A percentile compares a stretch with the other conserved stretches of the same genome.
Conservation (phyloP, 192 early-diverging fungal genomes). For the Backusella tarrabulga region DNA sequence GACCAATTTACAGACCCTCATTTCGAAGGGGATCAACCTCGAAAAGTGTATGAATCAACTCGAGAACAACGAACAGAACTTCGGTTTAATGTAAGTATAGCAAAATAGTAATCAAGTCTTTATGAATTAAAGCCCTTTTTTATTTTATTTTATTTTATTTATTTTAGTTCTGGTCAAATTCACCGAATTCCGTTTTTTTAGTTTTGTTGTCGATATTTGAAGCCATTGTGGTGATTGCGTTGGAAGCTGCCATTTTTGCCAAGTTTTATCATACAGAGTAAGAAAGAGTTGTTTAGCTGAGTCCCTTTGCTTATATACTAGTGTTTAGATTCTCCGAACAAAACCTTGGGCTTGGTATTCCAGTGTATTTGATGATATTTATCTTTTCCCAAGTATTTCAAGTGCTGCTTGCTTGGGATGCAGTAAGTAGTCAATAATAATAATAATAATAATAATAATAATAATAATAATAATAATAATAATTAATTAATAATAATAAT, state of each 20-base stretch:
- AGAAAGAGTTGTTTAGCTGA: not conserved
- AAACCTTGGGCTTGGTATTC: conserved; percentile 45
- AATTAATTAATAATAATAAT: conserved; percentile 16
- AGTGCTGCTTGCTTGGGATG: conserved; percentile 63
- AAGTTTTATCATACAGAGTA: conserved; percentile 45
- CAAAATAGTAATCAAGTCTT: not conserved
- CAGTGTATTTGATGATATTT: conserved; percentile 76
- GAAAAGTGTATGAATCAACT: conserved; percentile 1
- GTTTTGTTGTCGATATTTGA: conserved; percentile 46
- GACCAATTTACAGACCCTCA: not conserved
- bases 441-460: not conserved
- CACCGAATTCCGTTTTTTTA: conserved; percentile 25
- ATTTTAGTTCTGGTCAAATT: conserved; percentile 26
- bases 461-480: not conserved
- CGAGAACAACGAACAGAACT: conserved; percentile 14
- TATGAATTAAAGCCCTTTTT: not conserved
- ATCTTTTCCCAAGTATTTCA: conserved; percentile 68
- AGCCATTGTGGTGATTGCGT: conserved; percentile 50
- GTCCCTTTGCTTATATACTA: not conserved
- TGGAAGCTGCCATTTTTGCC: conserved; percentile 51
- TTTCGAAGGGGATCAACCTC: conserved; percentile 3
- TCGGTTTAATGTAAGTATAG: conserved; percentile 1
- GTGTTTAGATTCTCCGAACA: not conserved
- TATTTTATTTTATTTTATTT: too few species aligned
- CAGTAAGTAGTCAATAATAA: conserved; percentile 47